Evolutionary conservation across 108 stramenopile species (phyloP).

Genomic region (Hondaea fermentalgiana): DNA sequence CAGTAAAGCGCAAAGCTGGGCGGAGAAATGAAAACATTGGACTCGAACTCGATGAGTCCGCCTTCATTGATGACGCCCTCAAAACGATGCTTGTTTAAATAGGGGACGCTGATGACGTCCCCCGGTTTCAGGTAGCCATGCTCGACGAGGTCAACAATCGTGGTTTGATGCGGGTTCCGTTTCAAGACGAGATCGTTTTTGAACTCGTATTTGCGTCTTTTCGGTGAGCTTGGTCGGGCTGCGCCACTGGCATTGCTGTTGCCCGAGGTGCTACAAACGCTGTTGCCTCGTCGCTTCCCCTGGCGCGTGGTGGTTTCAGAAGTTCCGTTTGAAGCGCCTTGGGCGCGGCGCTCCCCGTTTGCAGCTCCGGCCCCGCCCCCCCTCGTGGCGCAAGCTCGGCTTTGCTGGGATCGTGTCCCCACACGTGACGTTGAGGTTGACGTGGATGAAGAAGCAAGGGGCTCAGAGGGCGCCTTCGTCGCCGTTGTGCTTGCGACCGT

Average conservation of each 20-base stretch:
- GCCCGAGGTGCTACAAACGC: too few species aligned
- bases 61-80: neutral
- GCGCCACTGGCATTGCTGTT: too few species aligned
- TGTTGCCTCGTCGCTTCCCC: too few species aligned
- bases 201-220: neutral
- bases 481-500: too few species aligned
- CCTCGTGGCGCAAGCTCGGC: too few species aligned
- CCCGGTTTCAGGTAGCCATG: neutral
- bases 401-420: too few species aligned
- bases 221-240: neutral
- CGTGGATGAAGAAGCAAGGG: too few species aligned
- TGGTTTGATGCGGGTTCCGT: neutral
- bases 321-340: neutral
- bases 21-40: neutral
- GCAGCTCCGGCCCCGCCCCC: too few species aligned
- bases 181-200: neutral
- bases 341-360: neutral
- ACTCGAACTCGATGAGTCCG: neutral
- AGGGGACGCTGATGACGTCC: neutral
- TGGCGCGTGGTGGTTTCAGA: neutral
- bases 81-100: neutral
- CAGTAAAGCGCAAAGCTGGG: neutral
- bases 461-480: too few species aligned
- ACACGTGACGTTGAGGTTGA: too few species aligned
- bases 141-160: neutral